Percentiles rank a stretch among this genome's conserved stretches.
These are phyloP conservation scores for Magnolia changhungtana DNA, from an alignment of 164 flowering plant species.

Conservation along the genomic window DNA sequence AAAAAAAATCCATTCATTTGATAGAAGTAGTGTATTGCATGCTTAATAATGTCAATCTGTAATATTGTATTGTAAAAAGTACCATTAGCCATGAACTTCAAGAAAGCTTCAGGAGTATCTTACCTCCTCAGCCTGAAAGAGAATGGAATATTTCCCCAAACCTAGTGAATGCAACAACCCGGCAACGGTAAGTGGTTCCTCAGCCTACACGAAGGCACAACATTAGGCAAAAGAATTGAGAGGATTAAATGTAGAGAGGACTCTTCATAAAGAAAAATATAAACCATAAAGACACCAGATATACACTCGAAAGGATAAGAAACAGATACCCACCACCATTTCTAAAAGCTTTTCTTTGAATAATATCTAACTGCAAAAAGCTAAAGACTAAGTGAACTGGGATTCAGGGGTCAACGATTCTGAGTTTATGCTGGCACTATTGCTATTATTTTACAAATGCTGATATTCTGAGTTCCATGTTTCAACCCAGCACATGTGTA, in stretches of 20 bases:
- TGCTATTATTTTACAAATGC: background rate
- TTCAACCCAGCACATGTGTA: background rate
- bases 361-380: background rate
- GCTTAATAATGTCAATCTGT: background rate
- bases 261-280: background rate
- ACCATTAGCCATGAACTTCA: background rate
- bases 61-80: background rate
- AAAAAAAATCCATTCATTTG: too few relatives aligned
- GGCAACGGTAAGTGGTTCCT: slow-evolving; percentile 58
- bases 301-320: background rate
- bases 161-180: slow-evolving; percentile 63
- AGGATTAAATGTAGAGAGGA: background rate
- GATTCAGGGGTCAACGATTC: too few relatives aligned
- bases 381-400: background rate
- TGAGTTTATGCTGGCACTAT: too few relatives aligned
- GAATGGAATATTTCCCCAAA: slow-evolving; percentile 58
- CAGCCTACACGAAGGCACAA: slow-evolving; percentile 34
- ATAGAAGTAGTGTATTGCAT: too few relatives aligned
- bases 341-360: background rate
- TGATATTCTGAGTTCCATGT: background rate
- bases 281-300: background rate
- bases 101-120: background rate
- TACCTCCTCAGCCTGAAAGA: slow-evolving; percentile 88
- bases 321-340: background rate
- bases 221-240: background rate